Conservation (phyloP, 495 filamentous ascomycete genomes). For the Aspergillus indologenus region DNA sequence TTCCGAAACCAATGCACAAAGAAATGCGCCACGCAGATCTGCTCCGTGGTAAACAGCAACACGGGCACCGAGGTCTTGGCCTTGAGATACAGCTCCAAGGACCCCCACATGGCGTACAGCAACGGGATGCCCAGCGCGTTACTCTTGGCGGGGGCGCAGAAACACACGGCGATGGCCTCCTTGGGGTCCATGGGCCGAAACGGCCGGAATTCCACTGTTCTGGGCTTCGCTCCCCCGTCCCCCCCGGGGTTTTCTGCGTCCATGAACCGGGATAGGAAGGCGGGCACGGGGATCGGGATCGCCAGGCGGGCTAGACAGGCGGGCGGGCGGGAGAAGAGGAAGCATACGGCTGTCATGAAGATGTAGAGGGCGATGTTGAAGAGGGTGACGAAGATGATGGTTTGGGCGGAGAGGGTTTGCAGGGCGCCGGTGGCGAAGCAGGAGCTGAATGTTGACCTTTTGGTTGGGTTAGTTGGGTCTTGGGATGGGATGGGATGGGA, state of each 20-base stretch:
- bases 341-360: constrained; percentile 48
- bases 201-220: constrained; percentile 1
- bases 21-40: constrained; percentile 53
- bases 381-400: constrained; percentile 49
- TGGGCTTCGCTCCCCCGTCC: not conserved
- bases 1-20: constrained; percentile 51
- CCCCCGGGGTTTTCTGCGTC: not conserved
- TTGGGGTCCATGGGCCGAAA: constrained; percentile 43
- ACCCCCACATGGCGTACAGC: constrained; percentile 52
- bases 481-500: not conserved
- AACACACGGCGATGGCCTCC: constrained; percentile 53
- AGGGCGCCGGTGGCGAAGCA: constrained; percentile 53
- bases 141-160: constrained; percentile 57
- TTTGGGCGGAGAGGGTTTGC: constrained; percentile 42
- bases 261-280: not conserved
- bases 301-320: constrained; percentile 6
- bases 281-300: not conserved
- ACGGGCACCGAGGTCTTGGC: constrained; percentile 53
- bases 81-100: constrained; percentile 47
- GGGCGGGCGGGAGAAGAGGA: constrained; percentile 45
- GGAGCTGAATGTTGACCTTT: constrained; percentile 52
- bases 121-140: constrained; percentile 53
- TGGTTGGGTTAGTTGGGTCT: not conserved
- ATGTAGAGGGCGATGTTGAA: constrained; percentile 55
- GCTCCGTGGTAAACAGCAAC: constrained; percentile 54